Conservation (phyloP, 2,329 filamentous ascomycete genomes). For the Pseudocercospora pini-densiflorae region DNA sequence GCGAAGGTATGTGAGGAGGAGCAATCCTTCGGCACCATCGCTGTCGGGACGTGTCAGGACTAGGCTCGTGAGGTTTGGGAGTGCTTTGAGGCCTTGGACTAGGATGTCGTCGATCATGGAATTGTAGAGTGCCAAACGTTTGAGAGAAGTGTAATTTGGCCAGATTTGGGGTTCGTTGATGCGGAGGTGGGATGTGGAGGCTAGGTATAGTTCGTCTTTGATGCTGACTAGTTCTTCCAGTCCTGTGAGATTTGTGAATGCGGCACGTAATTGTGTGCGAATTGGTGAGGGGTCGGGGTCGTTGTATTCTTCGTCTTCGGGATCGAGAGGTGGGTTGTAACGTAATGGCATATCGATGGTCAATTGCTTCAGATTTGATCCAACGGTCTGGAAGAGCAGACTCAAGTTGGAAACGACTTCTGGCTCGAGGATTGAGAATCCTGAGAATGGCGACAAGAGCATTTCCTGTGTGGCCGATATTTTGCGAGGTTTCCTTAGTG, state of each 20-base stretch:
- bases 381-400: background rate
- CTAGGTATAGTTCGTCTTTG: background rate
- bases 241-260: background rate
- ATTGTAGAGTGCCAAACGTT: background rate
- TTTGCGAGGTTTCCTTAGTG: background rate
- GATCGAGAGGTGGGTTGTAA: background rate
- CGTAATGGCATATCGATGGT: background rate
- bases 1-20: no score
- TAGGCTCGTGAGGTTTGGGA: background rate
- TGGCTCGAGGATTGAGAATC: background rate
- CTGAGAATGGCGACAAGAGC: background rate
- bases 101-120: background rate
- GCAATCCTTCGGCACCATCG: no score
- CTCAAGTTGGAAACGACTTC: background rate
- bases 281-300: background rate
- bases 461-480: background rate
- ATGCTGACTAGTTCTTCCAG: background rate
- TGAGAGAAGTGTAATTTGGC: background rate
- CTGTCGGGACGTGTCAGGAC: background rate
- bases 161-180: background rate
- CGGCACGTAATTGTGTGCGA: background rate
- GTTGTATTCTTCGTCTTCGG: background rate
- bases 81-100: background rate
- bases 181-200: background rate
- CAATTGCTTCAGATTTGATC: background rate